These are phyloP conservation scores for Acanthamoeba sp. DNA, from an alignment of 208 protist species.

Conservation along the genomic window DNA sequence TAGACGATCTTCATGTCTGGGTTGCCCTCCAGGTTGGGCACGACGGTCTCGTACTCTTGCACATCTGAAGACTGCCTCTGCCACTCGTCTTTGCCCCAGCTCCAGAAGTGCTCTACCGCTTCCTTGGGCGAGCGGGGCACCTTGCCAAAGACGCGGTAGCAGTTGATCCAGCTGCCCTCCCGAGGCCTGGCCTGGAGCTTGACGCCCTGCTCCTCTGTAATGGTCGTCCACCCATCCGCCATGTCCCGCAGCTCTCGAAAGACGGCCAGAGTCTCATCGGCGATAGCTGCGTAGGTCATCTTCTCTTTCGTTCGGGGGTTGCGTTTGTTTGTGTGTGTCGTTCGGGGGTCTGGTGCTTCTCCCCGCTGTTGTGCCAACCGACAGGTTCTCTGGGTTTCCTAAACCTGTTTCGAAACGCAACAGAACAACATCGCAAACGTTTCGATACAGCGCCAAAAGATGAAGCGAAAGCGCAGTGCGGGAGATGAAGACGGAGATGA, in stretches of 20 bases:
- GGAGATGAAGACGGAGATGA: too few relatives aligned
- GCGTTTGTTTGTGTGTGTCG: not conserved
- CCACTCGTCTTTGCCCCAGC: slow-evolving; percentile 37
- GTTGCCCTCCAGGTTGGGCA: not conserved
- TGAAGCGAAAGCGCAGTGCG: not conserved
- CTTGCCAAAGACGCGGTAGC: slow-evolving; percentile 39
- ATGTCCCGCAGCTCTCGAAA: not conserved
- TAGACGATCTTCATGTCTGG: slow-evolving; percentile 48
- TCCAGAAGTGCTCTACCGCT: slow-evolving; percentile 7
- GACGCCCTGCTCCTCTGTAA: slow-evolving; percentile 37
- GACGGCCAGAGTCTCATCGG: not conserved
- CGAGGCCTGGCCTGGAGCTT: not conserved
- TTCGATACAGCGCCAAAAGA: too few relatives aligned
- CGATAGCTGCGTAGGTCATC: not conserved
- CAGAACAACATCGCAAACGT: too few relatives aligned
- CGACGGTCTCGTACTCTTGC: not conserved
- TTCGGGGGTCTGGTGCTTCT: not conserved
- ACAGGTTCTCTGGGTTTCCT: too few relatives aligned
- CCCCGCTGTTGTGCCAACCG: too few relatives aligned
- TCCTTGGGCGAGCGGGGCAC: slow-evolving; percentile 17
- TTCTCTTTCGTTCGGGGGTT: not conserved
- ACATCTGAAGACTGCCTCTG: not conserved
- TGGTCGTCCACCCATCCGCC: not conserved
- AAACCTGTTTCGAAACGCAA: too few relatives aligned
- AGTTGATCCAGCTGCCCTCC: slow-evolving; percentile 58